These are phyloP conservation scores for Papilionanthe hybrid DNA, from an alignment of 116 monocot species.

Conservation along the genomic window DNA sequence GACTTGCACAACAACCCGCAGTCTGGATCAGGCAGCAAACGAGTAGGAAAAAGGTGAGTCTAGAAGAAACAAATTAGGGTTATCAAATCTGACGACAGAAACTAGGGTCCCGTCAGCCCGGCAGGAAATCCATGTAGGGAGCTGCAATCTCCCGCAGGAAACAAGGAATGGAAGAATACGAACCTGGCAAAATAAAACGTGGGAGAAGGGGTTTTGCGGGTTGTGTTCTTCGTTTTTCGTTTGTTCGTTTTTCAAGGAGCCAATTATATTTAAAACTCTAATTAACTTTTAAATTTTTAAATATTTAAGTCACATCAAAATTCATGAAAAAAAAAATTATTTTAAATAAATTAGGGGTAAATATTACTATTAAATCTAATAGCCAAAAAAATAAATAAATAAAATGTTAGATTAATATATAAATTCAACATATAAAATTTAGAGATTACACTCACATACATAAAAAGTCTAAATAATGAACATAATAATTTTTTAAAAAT, in stretches of 20 bases:
- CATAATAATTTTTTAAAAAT: too few species aligned
- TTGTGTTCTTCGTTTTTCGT: not conserved
- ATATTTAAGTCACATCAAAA: too few species aligned
- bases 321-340: too few species aligned
- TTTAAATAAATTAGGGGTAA: too few species aligned
- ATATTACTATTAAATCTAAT: too few species aligned
- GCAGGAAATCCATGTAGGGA: not conserved
- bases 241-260: not conserved
- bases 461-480: too few species aligned
- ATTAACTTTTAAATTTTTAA: too few species aligned
- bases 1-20: constrained; percentile 15
- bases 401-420: too few species aligned
- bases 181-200: not conserved
- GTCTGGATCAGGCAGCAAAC: not conserved
- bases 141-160: not conserved
- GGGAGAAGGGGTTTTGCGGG: constrained; percentile 1
- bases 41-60: constrained; percentile 13
- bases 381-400: too few species aligned
- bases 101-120: not conserved
- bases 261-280: too few species aligned
- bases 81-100: not conserved
- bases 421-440: too few species aligned
- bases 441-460: too few species aligned
- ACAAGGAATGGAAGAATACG: not conserved
- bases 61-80: constrained; percentile 14